phyloP scores from a whole-genome alignment of 768 basidiomycete genomes.

The Pleurotus giganteus region DNA sequence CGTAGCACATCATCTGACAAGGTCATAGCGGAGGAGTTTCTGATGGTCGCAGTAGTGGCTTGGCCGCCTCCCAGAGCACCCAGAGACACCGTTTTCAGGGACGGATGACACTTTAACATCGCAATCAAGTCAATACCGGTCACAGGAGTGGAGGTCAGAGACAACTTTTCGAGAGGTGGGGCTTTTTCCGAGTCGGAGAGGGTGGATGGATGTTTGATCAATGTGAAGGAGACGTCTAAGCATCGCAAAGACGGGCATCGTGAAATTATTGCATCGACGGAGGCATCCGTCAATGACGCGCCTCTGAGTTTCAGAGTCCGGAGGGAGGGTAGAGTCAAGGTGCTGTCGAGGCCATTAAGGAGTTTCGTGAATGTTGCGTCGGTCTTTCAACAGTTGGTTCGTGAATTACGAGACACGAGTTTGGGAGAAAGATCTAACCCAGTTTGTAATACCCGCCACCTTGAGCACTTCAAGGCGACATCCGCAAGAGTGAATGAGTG shows the following conservation, averaged over 20 bases:
- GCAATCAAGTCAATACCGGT: conserved; percentile 37
- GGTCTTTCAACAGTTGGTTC: conserved; percentile 38
- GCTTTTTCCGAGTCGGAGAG: conserved; percentile 11
- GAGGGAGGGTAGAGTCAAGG: conserved; percentile 36
- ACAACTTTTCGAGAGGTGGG: conserved; percentile 54
- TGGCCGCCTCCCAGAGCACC: conserved; percentile 56
- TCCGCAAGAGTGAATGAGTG: conserved; percentile 33
- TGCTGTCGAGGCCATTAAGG: conserved; percentile 23
- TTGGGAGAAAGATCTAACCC: conserved; percentile 38
- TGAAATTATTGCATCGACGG: conserved; percentile 39
- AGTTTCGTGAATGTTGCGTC: conserved; percentile 54
- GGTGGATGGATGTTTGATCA: conserved; percentile 36
- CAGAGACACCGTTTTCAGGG: conserved; percentile 48
- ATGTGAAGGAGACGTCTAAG: conserved; percentile 67
- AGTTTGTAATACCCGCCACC: conserved; percentile 57
- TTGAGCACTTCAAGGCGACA: conserved; percentile 53
- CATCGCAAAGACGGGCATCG: conserved; percentile 49
- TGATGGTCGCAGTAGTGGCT: conserved; percentile 40
- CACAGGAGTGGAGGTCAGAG: conserved; percentile 54
- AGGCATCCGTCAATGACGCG: conserved; percentile 46
- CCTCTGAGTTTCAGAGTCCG: conserved; percentile 60
- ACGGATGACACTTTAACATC: conserved; percentile 35
- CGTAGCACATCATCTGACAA: conserved; percentile 50
- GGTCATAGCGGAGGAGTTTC: conserved; percentile 50
- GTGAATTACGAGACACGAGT: conserved; percentile 2